Base-by-base conservation (phyloP, 2,329 filamentous ascomycete genomes). In the Dactylellina leptospora region DNA sequence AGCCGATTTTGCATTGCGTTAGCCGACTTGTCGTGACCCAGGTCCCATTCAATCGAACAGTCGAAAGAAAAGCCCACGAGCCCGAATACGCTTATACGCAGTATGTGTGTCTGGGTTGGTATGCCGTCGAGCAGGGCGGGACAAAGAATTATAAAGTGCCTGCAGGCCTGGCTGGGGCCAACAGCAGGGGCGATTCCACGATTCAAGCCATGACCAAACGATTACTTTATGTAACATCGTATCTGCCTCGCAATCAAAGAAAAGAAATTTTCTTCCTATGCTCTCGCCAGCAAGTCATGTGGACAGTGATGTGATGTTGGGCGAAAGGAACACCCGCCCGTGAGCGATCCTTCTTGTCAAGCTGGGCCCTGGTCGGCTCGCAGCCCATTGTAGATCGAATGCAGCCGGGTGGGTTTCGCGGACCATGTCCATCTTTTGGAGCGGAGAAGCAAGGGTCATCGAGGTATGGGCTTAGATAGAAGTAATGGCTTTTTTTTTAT, bases 291-390 rank as follows among this genome's bases (percentile, higher is more conserved):
- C 27, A 60, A 54, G 68, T 72, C 68, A 72, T 72, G 68, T 72
- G 68, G 68, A 50, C 68, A 38, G 23, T 22, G 54, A 62, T 71
- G 66, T 71, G 68, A 72, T 59, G 59, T 64, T 72, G 59, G 53
- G 38, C 59, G 22, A 48, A 53, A 60, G 42, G 53, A 64, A 58
- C 27, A 54, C 44, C 22, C 27, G 40, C 40, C 42, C 36, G 59
- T 72, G 59, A 58, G 68, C 47, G 68, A 72, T 72, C 59, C 68
- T 64, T 54, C 59, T 64, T 54, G 64, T 72, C 68, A 28, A 60
- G 68, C 59, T 72, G 42, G 28, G 47, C 59, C 59, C 68, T 60
- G 33, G 68, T 40, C 66, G 20, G 10, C 22, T 11, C 36, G 16
- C 27, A 36, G 22, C 38, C n/a, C n/a, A 44, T 23, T 53, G 62